phyloP scores from a whole-genome alignment of 108 stramenopile genomes.

The Conticribra weissflogii region DNA sequence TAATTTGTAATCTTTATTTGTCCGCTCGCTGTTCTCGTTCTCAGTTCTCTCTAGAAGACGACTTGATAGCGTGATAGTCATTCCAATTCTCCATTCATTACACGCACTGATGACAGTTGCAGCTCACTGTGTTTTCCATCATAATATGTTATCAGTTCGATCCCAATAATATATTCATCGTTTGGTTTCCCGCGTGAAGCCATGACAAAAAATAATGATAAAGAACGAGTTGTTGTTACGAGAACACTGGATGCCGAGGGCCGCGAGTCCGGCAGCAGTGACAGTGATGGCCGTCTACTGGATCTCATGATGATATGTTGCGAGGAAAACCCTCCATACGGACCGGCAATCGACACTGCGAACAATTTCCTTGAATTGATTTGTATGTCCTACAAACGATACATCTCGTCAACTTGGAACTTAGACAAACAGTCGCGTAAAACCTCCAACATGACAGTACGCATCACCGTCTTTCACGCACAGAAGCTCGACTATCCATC shows the following conservation, averaged over 20 bases:
- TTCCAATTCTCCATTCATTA: too few relatives aligned
- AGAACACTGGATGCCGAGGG: not conserved
- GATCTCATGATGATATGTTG: slow-evolving; percentile 65
- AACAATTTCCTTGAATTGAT: slow-evolving; percentile 71
- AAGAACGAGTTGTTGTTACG: not conserved
- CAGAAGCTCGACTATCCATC: slow-evolving; percentile 59
- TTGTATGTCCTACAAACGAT: slow-evolving; percentile 11
- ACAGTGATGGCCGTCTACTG: not conserved
- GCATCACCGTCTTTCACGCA: slow-evolving; percentile 57
- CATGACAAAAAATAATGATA: not conserved
- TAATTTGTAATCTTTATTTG: too few relatives aligned
- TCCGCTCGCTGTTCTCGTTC: too few relatives aligned
- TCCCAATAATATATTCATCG: too few relatives aligned
- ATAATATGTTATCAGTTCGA: too few relatives aligned
- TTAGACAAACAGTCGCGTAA: not conserved
- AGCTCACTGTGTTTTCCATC: too few relatives aligned
- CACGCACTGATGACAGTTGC: too few relatives aligned
- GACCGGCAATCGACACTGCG: slow-evolving; percentile 70
- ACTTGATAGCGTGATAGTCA: too few relatives aligned
- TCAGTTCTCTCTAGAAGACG: too few relatives aligned
- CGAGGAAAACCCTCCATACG: slow-evolving; percentile 76
- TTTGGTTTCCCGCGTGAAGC: too few relatives aligned
- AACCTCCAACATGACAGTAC: slow-evolving; percentile 22
- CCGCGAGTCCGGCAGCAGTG: not conserved
- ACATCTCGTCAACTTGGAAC: not conserved